Conservation (phyloP, 2,329 filamentous ascomycete species). For the Claviceps purpurea region DNA sequence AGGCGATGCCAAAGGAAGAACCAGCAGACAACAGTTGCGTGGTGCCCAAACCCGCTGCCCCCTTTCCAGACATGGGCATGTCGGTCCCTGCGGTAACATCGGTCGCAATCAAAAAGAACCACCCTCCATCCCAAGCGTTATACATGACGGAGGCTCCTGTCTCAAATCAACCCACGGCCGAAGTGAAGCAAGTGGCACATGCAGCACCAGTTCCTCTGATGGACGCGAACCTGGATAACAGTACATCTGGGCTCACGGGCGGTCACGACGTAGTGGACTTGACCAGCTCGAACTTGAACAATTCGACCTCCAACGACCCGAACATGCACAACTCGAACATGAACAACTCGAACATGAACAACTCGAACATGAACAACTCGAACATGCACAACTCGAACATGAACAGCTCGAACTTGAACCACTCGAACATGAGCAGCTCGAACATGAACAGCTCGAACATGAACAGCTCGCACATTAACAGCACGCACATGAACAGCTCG, state of each 20-base stretch:
- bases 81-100: conserved; percentile 9
- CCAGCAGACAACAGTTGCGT: conserved; percentile 20
- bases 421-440: too few relatives aligned
- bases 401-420: too few relatives aligned
- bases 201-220: conserved; percentile 16
- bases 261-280: conserved; percentile 8
- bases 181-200: conserved; percentile 12
- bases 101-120: conserved; percentile 12
- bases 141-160: background rate
- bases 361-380: too few relatives aligned
- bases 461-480: too few relatives aligned
- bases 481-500: too few relatives aligned
- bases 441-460: too few relatives aligned
- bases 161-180: conserved; percentile 11
- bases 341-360: too few relatives aligned
- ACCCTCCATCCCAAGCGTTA: conserved; percentile 1
- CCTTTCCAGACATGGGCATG: conserved; percentile 43
- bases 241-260: conserved; percentile 10
- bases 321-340: too few relatives aligned
- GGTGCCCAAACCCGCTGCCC: conserved; percentile 27
- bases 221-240: conserved; percentile 13
- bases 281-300: conserved; percentile 25
- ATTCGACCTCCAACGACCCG: too few relatives aligned
- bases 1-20: conserved; percentile 15
- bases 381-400: too few relatives aligned